These are phyloP conservation scores for Naganishia vaughanmartiniae DNA, from an alignment of 768 basidiomycete genomes.

Conservation along the genomic window DNA sequence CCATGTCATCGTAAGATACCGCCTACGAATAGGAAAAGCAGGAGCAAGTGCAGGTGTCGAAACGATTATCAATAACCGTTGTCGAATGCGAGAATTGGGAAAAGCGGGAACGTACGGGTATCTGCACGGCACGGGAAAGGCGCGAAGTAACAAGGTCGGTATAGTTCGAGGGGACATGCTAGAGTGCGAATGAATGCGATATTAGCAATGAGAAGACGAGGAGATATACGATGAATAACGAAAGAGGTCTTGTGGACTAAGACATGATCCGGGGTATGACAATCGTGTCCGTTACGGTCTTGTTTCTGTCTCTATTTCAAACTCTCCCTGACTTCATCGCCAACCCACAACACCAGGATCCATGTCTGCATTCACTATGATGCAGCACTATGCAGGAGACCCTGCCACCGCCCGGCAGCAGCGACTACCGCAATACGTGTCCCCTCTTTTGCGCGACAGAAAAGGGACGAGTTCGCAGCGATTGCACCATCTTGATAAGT, in stretches of 20 bases:
- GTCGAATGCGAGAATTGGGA: neutral
- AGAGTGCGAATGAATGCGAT: neutral
- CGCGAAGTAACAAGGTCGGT: constrained; percentile 19
- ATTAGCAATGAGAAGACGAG: too few species aligned
- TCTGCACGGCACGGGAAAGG: constrained; percentile 27
- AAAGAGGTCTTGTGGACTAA: neutral
- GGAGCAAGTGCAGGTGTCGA: neutral
- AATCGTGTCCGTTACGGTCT: too few species aligned
- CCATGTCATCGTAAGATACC: constrained; percentile 48
- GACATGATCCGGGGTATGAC: neutral
- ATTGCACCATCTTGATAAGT: too few species aligned
- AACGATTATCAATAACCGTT: neutral
- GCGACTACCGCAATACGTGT: too few species aligned
- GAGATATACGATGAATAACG: neutral
- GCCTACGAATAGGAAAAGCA: constrained; percentile 28
- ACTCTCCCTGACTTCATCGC: too few species aligned
- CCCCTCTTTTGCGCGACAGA: too few species aligned
- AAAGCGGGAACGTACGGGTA: constrained; percentile 24
- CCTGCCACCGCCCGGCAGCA: too few species aligned
- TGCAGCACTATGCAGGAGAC: too few species aligned
- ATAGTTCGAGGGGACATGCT: constrained; percentile 26
- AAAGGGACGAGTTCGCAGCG: too few species aligned
- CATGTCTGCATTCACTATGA: too few species aligned
- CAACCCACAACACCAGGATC: too few species aligned
- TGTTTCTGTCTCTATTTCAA: too few species aligned